Evolutionary conservation across 805 yeast species (phyloP).

Genomic region (Komagataella ulmi): DNA sequence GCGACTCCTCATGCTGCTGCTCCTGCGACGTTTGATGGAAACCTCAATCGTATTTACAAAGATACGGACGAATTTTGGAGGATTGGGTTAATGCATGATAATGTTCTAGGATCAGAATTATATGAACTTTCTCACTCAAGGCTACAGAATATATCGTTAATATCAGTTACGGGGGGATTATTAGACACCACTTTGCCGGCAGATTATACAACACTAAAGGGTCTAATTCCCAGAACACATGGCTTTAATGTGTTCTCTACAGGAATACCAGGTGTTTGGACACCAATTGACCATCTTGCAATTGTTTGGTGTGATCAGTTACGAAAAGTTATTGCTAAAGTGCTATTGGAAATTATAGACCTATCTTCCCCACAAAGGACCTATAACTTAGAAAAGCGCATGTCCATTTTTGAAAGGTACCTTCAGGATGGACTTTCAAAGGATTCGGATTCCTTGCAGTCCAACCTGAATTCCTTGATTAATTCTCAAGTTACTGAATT

Average conservation of each 20-base stretch:
- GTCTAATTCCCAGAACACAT: slow-evolving; percentile 55
- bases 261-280: slow-evolving; percentile 86
- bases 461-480: background rate
- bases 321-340: slow-evolving; percentile 44
- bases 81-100: slow-evolving; percentile 28
- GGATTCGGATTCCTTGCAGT: slow-evolving; percentile 8
- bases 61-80: slow-evolving; percentile 75
- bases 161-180: slow-evolving; percentile 86
- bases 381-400: slow-evolving; percentile 35
- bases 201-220: slow-evolving; percentile 69
- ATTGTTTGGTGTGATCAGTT: slow-evolving; percentile 94
- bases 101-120: slow-evolving; percentile 9
- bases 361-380: slow-evolving; percentile 32
- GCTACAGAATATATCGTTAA: slow-evolving; percentile 44
- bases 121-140: slow-evolving; percentile 27
- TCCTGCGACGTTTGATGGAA: slow-evolving; percentile 90
- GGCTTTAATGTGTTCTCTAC: slow-evolving; percentile 80
- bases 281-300: slow-evolving; percentile 88
- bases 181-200: slow-evolving; percentile 75
- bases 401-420: slow-evolving; percentile 35
- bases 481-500: background rate
- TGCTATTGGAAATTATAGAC: slow-evolving; percentile 50
- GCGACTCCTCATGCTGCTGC: slow-evolving; percentile 90
- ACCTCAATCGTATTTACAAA: slow-evolving; percentile 60
- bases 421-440: slow-evolving; percentile 47